Percentiles rank a stretch among this genome's conserved stretches.
phyloP scores from a whole-genome alignment of 768 basidiomycete genomes.

The Auricularia sp. region DNA sequence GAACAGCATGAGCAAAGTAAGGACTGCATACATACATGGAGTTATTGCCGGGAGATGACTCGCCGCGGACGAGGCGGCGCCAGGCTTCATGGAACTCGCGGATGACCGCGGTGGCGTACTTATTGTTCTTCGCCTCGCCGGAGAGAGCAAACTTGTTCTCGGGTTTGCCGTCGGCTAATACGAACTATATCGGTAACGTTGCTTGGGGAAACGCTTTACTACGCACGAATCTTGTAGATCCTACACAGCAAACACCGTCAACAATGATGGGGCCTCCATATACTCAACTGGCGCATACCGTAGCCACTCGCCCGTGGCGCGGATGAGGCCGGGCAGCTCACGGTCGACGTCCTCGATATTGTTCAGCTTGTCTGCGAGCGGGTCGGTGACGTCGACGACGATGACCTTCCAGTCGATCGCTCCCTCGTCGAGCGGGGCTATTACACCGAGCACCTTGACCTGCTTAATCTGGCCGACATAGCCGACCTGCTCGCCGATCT shows the following conservation, averaged over 20 bases:
- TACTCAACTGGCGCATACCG: conserved; percentile 31
- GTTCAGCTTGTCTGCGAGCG: conserved; percentile 91
- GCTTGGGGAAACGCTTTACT: neutral
- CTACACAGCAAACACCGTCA: conserved; percentile 26
- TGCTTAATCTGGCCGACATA: conserved; percentile 97
- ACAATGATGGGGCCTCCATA: neutral
- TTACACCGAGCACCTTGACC: conserved; percentile 99
- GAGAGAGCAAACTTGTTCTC: conserved; percentile 99
- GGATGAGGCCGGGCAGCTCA: conserved; percentile 91
- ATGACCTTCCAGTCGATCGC: conserved; percentile 99
- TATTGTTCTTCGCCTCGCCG: conserved; percentile 99
- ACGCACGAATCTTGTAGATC: conserved; percentile 77
- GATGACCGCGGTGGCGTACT: conserved; percentile 97
- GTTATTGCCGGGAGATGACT: conserved; percentile 58
- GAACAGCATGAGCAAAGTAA: neutral
- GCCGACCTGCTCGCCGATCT: conserved; percentile 98
- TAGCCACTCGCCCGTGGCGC: conserved; percentile 99
- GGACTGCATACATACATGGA: conserved; percentile 58
- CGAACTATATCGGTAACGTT: neutral
- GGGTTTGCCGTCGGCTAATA: conserved; percentile 71
- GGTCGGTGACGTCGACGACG: conserved; percentile 92
- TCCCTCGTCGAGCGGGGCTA: conserved; percentile 97
- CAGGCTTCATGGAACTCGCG: conserved; percentile 98
- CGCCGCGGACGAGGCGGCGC: conserved; percentile 83
- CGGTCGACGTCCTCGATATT: conserved; percentile 99